These are phyloP conservation scores for Amphirosellinia nigrospora DNA, from an alignment of 495 filamentous ascomycete species.

Conservation along the genomic window DNA sequence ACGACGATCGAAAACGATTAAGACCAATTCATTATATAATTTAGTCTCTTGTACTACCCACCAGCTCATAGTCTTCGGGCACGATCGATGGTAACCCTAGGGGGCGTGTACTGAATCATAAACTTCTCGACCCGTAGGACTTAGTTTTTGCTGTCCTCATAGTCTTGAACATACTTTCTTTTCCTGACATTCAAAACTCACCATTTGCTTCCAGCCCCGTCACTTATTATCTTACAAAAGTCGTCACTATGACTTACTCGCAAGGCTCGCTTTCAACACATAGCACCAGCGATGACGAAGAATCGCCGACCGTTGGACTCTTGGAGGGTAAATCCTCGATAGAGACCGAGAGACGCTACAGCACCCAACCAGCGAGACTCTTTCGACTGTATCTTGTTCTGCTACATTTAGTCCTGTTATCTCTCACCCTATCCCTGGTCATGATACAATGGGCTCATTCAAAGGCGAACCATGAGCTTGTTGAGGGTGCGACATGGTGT, in stretches of 20 bases:
- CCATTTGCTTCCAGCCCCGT: neutral
- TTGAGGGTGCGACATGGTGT: neutral
- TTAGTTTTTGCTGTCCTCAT: neutral
- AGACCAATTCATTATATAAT: neutral
- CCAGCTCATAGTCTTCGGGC: neutral
- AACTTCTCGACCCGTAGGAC: neutral
- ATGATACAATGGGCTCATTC: neutral
- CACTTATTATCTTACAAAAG: neutral
- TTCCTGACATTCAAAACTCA: neutral
- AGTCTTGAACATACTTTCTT: neutral
- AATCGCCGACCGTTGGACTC: neutral
- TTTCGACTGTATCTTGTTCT: constrained; percentile 6
- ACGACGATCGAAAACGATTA: neutral
- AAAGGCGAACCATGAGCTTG: neutral
- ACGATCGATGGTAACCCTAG: neutral
- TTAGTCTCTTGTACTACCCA: neutral
- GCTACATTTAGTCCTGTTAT: neutral
- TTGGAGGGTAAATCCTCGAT: neutral
- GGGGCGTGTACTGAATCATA: neutral
- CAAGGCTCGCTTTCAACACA: neutral
- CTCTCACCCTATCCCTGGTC: neutral
- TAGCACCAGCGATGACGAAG: neutral
- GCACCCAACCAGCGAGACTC: neutral
- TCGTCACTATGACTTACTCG: neutral
- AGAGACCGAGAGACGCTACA: neutral